These are phyloP conservation scores for Paecilomyces niveus DNA, from an alignment of 2,329 filamentous ascomycete species.

Conservation along the genomic window DNA sequence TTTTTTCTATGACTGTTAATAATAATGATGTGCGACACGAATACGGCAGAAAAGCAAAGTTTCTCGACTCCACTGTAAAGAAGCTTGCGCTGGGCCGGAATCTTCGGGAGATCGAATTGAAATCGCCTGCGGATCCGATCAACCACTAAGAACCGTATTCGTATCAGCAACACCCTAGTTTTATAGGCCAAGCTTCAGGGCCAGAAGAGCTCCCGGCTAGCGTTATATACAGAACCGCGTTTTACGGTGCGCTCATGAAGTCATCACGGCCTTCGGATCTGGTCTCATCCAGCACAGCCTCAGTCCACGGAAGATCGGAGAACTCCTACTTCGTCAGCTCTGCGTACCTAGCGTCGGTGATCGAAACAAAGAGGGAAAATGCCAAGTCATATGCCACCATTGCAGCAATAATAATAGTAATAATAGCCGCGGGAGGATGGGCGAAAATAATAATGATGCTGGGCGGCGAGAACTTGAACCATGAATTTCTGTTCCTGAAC, in stretches of 20 bases:
- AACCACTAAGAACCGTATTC: not conserved
- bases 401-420: not conserved
- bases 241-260: not conserved
- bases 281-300: not conserved
- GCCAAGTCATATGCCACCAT: not conserved
- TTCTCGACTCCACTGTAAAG: not conserved
- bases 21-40: not conserved
- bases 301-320: not conserved
- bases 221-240: not conserved
- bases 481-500: not conserved
- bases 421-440: too few species aligned
- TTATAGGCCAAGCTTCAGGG: not conserved
- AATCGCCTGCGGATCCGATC: not conserved
- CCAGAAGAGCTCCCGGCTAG: not conserved
- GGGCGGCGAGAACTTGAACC: not conserved
- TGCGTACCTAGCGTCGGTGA: not conserved
- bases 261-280: not conserved
- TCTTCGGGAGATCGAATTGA: constrained; percentile 8
- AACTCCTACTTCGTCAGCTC: not conserved
- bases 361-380: not conserved
- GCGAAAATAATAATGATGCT: not conserved
- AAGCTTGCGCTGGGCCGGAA: constrained; percentile 7
- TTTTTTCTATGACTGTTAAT: not conserved
- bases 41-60: not conserved
- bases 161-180: not conserved